phyloP scores from a whole-genome alignment of 495 filamentous ascomycete species.

The Staphylotrichum longicolle region DNA sequence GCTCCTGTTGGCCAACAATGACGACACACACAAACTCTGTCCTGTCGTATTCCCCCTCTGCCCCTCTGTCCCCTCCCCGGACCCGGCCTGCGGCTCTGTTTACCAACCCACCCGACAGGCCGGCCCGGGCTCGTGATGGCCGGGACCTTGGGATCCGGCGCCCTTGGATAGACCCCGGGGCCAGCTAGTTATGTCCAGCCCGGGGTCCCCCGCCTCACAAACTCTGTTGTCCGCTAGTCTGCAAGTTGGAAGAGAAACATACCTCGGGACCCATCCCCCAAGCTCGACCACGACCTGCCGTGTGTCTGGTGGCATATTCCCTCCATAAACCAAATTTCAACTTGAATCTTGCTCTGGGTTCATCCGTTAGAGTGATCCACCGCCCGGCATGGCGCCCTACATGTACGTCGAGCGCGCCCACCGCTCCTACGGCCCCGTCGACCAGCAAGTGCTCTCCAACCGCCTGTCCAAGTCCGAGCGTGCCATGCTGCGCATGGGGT shows the following conservation, averaged over 20 bases:
- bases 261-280: not conserved
- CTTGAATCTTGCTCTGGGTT: not conserved
- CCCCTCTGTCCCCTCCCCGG: not conserved
- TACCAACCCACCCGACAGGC: not conserved
- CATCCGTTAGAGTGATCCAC: not conserved
- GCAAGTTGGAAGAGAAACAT: not conserved
- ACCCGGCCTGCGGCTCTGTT: not conserved
- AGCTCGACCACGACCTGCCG: no score
- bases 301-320: no score
- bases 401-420: conserved; percentile 11
- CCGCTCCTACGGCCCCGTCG: conserved; percentile 10
- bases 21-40: no score
- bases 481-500: not conserved
- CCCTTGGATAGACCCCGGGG: not conserved
- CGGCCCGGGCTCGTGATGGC: conserved; percentile 4
- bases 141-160: not conserved
- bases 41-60: no score
- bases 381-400: conserved; percentile 7
- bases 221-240: not conserved
- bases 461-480: conserved; percentile 5
- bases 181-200: not conserved
- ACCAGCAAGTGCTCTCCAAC: not conserved
- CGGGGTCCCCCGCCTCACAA: conserved; percentile 2
- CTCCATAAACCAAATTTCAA: no score
- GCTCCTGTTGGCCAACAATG: not conserved